Conservation (phyloP, 352 stramenopile genomes). For the Phytophthora pinifolia region DNA sequence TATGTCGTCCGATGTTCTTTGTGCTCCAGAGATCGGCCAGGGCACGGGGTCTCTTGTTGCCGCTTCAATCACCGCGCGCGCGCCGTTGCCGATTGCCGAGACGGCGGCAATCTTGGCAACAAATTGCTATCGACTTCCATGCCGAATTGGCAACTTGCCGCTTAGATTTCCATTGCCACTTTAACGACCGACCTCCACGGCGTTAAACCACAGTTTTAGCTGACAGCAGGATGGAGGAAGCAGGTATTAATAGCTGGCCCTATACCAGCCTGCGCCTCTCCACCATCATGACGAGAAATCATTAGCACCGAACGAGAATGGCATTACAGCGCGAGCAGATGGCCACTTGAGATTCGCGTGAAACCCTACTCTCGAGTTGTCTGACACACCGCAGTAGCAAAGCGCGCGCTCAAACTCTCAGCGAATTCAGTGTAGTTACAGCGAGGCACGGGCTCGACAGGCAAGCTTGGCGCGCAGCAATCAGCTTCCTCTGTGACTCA, state of each 20-base stretch:
- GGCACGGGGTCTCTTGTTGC: constrained; percentile 12
- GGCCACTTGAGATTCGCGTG: constrained; percentile 16
- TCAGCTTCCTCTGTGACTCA: constrained; percentile 3
- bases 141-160: too few species aligned
- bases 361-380: constrained; percentile 1
- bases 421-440: too few species aligned
- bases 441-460: background rate
- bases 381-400: too few species aligned
- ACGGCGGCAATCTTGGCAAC: background rate
- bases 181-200: too few species aligned
- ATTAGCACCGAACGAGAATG: constrained; percentile 11
- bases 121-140: too few species aligned
- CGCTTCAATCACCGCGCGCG: constrained; percentile 7
- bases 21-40: constrained; percentile 19
- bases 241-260: constrained; percentile 13
- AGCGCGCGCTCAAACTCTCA: too few species aligned
- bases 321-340: constrained; percentile 6
- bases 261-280: constrained; percentile 25
- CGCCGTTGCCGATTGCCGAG: constrained; percentile 5
- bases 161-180: too few species aligned
- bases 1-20: constrained; percentile 10
- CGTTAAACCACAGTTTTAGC: constrained; percentile 10
- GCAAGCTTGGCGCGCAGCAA: background rate
- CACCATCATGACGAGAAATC: constrained; percentile 25
- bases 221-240: constrained; percentile 7